Conservation (phyloP, 768 basidiomycete genomes). For the Polyporus arcularius region DNA sequence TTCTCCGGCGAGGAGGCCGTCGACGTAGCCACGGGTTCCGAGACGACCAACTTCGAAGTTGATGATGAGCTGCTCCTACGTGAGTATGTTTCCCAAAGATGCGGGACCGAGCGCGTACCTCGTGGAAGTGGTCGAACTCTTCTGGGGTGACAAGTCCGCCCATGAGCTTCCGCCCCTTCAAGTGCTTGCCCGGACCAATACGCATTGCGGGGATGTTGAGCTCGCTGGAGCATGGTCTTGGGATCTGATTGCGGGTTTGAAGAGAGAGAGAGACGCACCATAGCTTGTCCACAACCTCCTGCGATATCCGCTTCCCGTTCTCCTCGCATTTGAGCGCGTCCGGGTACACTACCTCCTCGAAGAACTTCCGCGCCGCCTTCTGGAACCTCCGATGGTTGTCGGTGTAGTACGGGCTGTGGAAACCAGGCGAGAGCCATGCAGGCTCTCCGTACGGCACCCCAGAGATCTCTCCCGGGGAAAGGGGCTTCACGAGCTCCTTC, state of each 20-base stretch:
- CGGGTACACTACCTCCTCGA: constrained; percentile 70
- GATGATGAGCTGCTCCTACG: constrained; percentile 58
- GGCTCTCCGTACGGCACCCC: constrained; percentile 86
- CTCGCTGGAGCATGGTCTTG: constrained; percentile 46
- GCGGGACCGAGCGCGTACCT: constrained; percentile 42
- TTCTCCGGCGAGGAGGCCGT: constrained; percentile 78
- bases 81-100: neutral
- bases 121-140: constrained; percentile 95
- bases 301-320: constrained; percentile 82
- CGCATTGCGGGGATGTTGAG: constrained; percentile 86
- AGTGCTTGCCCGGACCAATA: constrained; percentile 86
- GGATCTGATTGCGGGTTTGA: neutral
- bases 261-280: constrained; percentile 49
- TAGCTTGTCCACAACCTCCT: constrained; percentile 83
- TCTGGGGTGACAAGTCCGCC: constrained; percentile 76
- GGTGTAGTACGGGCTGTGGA: constrained; percentile 75
- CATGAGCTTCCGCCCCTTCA: constrained; percentile 75
- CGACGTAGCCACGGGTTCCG: constrained; percentile 84
- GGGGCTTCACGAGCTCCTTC: constrained; percentile 53
- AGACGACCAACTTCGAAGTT: constrained; percentile 82
- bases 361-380: constrained; percentile 71
- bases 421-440: constrained; percentile 72
- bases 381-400: constrained; percentile 78
- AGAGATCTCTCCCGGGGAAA: constrained; percentile 64
- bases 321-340: constrained; percentile 83